Conservation (phyloP, 805 yeast species). For the Dipodascus albidus region DNA sequence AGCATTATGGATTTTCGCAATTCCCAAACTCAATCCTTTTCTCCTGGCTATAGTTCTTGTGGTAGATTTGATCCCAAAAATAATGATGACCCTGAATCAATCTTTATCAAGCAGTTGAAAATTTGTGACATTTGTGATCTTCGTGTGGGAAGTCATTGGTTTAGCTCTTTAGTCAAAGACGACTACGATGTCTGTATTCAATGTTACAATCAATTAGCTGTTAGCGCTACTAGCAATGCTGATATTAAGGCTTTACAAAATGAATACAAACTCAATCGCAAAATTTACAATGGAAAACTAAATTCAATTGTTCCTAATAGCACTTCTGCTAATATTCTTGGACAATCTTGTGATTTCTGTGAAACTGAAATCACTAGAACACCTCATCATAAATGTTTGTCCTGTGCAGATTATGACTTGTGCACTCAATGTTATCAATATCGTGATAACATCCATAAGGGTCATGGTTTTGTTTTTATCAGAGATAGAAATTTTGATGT, state of each 20-base stretch:
- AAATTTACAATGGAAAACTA: not conserved
- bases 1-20: not conserved
- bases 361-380: not conserved
- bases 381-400: constrained; percentile 30
- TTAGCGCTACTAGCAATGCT: not conserved
- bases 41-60: too few species aligned
- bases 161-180: not conserved
- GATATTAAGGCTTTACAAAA: not conserved
- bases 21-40: not conserved
- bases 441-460: constrained; percentile 12
- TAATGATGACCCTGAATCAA: too few species aligned
- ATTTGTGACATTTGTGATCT: not conserved
- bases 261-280: not conserved
- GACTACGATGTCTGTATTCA: not conserved
- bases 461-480: constrained; percentile 14
- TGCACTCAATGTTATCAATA: constrained; percentile 28
- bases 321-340: not conserved
- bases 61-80: too few species aligned
- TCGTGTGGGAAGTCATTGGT: not conserved
- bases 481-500: constrained; percentile 5
- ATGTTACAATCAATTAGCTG: not conserved
- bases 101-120: not conserved
- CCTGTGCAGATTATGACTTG: constrained; percentile 39
- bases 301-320: not conserved
- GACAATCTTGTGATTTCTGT: not conserved